Evolutionary conservation across 345 rosid genomes (phyloP).

Genomic region (Populus davidiana): DNA sequence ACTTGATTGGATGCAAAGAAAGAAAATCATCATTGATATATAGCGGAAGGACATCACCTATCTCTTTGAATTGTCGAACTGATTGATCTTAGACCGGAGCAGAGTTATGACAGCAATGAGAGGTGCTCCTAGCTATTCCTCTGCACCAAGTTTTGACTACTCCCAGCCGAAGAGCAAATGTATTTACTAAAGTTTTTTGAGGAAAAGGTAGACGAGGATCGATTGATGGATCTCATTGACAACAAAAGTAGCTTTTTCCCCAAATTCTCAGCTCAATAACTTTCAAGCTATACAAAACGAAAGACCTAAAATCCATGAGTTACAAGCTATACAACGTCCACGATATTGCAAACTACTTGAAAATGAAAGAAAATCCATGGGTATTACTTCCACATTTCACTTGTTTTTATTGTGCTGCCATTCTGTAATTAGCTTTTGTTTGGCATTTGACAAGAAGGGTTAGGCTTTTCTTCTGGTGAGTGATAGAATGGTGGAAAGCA

Average conservation of each 20-base stretch:
- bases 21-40: constrained; percentile 4
- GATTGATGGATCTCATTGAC: no score
- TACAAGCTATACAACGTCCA: background rate
- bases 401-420: background rate
- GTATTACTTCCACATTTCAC: background rate
- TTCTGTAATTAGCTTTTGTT: constrained; percentile 1
- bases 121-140: no score
- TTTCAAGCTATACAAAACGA: background rate
- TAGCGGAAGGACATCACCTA: constrained; percentile 13
- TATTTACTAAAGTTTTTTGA: no score
- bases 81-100: constrained; percentile 5
- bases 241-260: no score
- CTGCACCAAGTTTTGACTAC: constrained; percentile 46
- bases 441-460: constrained; percentile 4
- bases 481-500: constrained; percentile 83
- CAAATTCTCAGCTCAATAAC: no score
- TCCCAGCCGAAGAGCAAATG: constrained; percentile 29
- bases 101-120: constrained; percentile 3
- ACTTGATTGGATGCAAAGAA: constrained; percentile 15
- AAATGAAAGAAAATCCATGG: background rate
- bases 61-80: constrained; percentile 22
- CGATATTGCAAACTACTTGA: background rate
- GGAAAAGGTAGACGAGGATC: no score
- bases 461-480: constrained; percentile 47
- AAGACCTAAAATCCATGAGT: background rate